A percentile compares a stretch with the other conserved stretches of the same genome.
Evolutionary conservation across 169 alveolate species (phyloP).

Genomic region (Babesia bigemina): DNA sequence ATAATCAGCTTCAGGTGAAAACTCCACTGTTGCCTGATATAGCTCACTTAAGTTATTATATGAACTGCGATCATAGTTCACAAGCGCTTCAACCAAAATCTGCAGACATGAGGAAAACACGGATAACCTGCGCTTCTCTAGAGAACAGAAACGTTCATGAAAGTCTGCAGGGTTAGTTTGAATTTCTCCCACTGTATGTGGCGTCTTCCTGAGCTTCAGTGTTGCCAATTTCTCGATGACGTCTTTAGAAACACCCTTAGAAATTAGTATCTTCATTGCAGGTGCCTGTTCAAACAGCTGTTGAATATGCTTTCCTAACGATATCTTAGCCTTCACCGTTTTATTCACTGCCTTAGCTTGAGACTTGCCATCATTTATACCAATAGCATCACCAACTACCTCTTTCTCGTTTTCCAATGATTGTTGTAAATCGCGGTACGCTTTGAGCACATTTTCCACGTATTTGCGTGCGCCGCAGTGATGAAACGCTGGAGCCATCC

Average conservation of each 20-base stretch:
- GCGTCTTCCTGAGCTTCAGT: constrained; percentile 11
- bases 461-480: constrained; percentile 48
- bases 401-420: constrained; percentile 48
- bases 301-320: constrained; percentile 53
- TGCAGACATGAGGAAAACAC: constrained; percentile 52
- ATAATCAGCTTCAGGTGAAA: constrained; percentile 57
- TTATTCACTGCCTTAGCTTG: constrained; percentile 51
- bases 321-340: constrained; percentile 57
- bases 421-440: constrained; percentile 53
- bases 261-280: constrained; percentile 44
- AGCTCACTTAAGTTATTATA: constrained; percentile 35
- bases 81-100: constrained; percentile 51
- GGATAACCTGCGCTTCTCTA: constrained; percentile 46
- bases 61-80: constrained; percentile 39
- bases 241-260: constrained; percentile 17
- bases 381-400: constrained; percentile 21
- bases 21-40: constrained; percentile 45
- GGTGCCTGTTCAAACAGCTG: constrained; percentile 62
- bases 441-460: constrained; percentile 56
- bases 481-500: constrained; percentile 40
- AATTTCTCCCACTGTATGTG: neutral
- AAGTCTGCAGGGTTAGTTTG: constrained; percentile 23
- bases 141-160: constrained; percentile 40
- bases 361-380: constrained; percentile 13
- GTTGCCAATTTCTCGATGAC: constrained; percentile 23